Evolutionary conservation across 225 moss, liverwort and hornwort genomes (phyloP).

Genomic region (Ulota crispa): DNA sequence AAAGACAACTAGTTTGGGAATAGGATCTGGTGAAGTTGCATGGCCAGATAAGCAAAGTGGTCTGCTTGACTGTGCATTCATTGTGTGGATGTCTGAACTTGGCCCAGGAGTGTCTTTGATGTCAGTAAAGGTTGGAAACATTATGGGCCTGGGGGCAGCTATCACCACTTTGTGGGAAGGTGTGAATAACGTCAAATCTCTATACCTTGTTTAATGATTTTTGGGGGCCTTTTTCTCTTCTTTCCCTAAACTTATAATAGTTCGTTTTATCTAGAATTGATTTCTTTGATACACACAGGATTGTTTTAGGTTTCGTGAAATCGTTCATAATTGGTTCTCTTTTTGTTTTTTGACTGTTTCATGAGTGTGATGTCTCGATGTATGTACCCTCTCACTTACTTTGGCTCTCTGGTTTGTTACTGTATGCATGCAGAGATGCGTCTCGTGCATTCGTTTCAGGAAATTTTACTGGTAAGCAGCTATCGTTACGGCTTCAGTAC

Average conservation of each 20-base stretch:
- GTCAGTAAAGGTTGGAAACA: slow-evolving; percentile 86
- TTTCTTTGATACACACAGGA: background rate
- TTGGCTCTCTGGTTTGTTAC: background rate
- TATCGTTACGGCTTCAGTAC: background rate
- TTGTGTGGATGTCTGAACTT: slow-evolving; percentile 32
- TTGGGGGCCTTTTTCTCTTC: background rate
- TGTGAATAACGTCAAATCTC: slow-evolving; percentile 14
- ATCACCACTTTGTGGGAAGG: slow-evolving; percentile 98
- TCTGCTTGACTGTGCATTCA: background rate
- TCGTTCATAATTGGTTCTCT: background rate
- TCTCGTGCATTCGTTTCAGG: slow-evolving; percentile 96
- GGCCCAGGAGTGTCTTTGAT: slow-evolving; percentile 92
- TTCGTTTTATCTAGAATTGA: background rate
- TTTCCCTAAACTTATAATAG: background rate
- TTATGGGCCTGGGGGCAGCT: slow-evolving; percentile 84
- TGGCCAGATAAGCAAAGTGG: background rate
- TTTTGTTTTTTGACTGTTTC: background rate
- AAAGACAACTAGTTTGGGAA: background rate
- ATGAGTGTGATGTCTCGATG: background rate
- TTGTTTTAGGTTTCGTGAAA: slow-evolving; percentile 6
- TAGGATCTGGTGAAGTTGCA: background rate
- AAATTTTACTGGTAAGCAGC: slow-evolving; percentile 79
- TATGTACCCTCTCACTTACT: background rate
- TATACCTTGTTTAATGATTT: background rate
- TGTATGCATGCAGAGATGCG: slow-evolving; percentile 61